A percentile compares a stretch with the other conserved stretches of the same genome.
phyloP scores from a whole-genome alignment of 352 stramenopile genomes.

The Phytophthora chlamydospora region DNA sequence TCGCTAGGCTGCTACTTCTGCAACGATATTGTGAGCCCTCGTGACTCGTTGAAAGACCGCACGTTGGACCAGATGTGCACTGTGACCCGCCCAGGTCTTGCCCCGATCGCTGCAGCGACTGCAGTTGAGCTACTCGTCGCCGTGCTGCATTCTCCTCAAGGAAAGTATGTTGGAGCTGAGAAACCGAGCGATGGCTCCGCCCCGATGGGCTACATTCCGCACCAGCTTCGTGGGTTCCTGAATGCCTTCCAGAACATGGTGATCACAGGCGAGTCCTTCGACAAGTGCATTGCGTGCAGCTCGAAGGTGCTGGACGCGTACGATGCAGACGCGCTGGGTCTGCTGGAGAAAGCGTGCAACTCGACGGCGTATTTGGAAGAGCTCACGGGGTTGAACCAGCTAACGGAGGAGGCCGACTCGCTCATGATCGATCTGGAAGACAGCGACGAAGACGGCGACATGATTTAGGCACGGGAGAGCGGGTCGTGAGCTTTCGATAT shows the following conservation, averaged over 20 bases:
- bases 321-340: constrained; percentile 38
- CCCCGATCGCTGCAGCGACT: constrained; percentile 92
- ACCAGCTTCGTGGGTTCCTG: constrained; percentile 96
- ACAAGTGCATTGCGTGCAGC: constrained; percentile 97
- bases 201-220: constrained; percentile 89
- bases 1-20: constrained; percentile 99
- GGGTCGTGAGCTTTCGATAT: too few relatives aligned
- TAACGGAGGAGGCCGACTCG: constrained; percentile 63
- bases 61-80: constrained; percentile 99
- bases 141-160: constrained; percentile 93
- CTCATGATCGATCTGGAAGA: constrained; percentile 74
- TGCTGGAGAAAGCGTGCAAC: constrained; percentile 76
- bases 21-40: constrained; percentile 98
- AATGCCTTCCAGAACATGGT: constrained; percentile 88
- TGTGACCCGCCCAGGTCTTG: constrained; percentile 96
- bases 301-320: constrained; percentile 91
- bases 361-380: constrained; percentile 78
- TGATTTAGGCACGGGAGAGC: too few relatives aligned
- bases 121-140: constrained; percentile 97
- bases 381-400: constrained; percentile 70
- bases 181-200: constrained; percentile 52
- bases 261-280: constrained; percentile 92
- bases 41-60: constrained; percentile 96
- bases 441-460: constrained; percentile 68
- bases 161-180: constrained; percentile 73